These are phyloP conservation scores for Eimeria acervulina DNA, from an alignment of 169 alveolate genomes.

Conservation along the genomic window DNA sequence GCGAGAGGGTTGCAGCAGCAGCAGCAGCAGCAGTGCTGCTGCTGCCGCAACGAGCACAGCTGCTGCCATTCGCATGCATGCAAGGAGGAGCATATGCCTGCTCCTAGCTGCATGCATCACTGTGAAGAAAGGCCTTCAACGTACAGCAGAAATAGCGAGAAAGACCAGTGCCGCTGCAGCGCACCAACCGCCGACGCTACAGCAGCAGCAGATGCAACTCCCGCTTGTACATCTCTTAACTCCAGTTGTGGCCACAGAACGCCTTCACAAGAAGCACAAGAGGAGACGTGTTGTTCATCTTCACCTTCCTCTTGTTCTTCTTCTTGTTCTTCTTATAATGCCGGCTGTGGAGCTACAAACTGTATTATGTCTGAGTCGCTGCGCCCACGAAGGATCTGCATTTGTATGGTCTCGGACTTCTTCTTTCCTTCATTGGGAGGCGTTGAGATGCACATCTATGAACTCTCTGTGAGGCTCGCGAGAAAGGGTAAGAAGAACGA, in stretches of 20 bases:
- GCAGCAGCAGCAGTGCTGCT: too few species aligned
- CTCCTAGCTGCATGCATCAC: too few species aligned
- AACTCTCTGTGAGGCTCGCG: conserved; percentile 90
- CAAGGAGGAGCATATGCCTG: too few species aligned
- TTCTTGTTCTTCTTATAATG: too few species aligned
- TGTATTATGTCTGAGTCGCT: neutral
- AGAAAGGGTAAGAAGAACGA: neutral
- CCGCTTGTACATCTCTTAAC: neutral
- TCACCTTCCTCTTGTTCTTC: neutral
- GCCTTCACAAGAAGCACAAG: neutral
- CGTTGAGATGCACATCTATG: conserved; percentile 99
- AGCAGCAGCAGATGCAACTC: neutral
- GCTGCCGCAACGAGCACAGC: too few species aligned
- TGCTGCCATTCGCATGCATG: too few species aligned
- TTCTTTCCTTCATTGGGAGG: conserved; percentile 96
- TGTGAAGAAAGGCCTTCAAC: neutral
- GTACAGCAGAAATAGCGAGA: too few species aligned
- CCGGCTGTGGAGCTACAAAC: conserved; percentile 17
- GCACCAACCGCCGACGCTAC: neutral
- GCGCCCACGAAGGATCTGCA: conserved; percentile 55
- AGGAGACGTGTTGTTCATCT: neutral
- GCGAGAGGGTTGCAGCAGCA: too few species aligned
- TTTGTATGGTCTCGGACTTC: conserved; percentile 88
- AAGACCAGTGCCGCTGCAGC: too few species aligned
- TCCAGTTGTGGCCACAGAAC: neutral